Evolutionary conservation across 139 green algal genomes (phyloP).

Genomic region (Coccomyxa sp.): DNA sequence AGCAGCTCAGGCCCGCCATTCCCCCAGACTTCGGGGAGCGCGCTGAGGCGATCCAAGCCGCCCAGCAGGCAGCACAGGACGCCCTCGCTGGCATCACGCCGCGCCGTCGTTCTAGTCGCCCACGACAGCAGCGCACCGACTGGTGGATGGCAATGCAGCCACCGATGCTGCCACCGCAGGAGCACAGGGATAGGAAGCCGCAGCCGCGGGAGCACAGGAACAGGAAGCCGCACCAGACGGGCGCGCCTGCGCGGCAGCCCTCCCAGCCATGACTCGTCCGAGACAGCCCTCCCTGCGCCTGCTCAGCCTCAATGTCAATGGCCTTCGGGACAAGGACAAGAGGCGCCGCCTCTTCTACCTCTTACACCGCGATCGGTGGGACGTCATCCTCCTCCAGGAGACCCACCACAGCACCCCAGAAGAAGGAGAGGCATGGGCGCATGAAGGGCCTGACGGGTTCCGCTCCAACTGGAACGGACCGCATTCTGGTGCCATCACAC

Average conservation of each 20-base stretch:
- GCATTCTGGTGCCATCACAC: neutral
- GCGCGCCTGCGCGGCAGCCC: too few relatives aligned
- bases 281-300: neutral
- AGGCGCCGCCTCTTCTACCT: neutral
- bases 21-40: neutral
- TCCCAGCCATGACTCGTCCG: too few relatives aligned
- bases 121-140: too few relatives aligned
- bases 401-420: neutral
- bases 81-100: too few relatives aligned
- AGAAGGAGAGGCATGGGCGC: neutral
- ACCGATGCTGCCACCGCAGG: too few relatives aligned
- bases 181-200: too few relatives aligned
- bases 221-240: too few relatives aligned
- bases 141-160: too few relatives aligned
- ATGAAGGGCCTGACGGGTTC: neutral
- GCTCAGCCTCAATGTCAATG: neutral
- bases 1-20: neutral
- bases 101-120: too few relatives aligned
- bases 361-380: neutral
- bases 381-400: neutral
- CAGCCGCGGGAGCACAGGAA: too few relatives aligned
- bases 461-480: neutral
- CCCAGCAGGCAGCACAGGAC: too few relatives aligned
- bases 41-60: too few relatives aligned
- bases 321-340: neutral